Conservation (phyloP, 371 early-diverging fungal species). For the Mortierella sp. region DNA sequence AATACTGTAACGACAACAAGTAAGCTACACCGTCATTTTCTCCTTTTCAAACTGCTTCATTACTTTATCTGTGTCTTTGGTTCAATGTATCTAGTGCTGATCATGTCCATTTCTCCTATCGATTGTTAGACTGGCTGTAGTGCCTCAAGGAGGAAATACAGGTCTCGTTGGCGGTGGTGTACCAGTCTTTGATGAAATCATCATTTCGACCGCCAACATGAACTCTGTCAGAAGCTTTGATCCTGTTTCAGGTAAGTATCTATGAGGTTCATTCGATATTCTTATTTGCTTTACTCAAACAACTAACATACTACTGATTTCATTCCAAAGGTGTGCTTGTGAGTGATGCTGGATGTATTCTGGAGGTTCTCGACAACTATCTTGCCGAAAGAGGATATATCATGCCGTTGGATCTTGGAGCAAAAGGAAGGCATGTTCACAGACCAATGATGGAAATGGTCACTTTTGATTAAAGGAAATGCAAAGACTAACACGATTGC, state of each 20-base stretch:
- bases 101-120: too few species aligned
- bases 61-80: too few species aligned
- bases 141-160: constrained; percentile 98
- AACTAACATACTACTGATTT: neutral
- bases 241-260: constrained; percentile 75
- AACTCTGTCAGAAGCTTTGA: constrained; percentile 85
- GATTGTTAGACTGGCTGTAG: constrained; percentile 83
- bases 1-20: constrained; percentile 88
- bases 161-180: constrained; percentile 86
- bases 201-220: constrained; percentile 82
- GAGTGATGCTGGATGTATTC: constrained; percentile 90
- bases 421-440: constrained; percentile 92
- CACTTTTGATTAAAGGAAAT: too few species aligned
- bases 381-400: constrained; percentile 83
- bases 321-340: constrained; percentile 83
- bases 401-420: constrained; percentile 95
- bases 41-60: neutral
- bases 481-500: neutral
- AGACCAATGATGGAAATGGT: too few species aligned
- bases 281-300: neutral
- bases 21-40: too few species aligned
- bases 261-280: too few species aligned
- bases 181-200: constrained; percentile 95
- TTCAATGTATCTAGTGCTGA: too few species aligned
- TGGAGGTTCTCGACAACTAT: constrained; percentile 86